Evolutionary conservation across 2,329 filamentous ascomycete species (phyloP).

Genomic region (Fusarium hostae): DNA sequence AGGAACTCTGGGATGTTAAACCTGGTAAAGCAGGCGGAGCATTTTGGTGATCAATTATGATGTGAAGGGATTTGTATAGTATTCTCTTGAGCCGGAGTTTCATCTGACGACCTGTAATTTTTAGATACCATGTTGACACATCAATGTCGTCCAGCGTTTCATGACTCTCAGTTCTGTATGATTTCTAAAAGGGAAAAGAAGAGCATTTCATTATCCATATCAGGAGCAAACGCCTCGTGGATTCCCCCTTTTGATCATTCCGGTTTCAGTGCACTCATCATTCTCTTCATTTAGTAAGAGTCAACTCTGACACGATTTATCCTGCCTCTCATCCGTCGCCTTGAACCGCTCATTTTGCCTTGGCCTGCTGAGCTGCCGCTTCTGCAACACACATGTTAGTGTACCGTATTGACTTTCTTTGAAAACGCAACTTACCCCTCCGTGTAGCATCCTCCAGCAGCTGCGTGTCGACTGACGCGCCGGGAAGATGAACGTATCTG

Average conservation of each 20-base stretch:
- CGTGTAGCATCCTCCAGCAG: constrained; percentile 91
- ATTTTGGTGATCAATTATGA: constrained; percentile 50
- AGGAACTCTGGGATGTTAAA: constrained; percentile 54
- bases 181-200: constrained; percentile 23
- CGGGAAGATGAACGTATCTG: constrained; percentile 89
- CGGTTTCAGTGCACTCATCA: constrained; percentile 30
- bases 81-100: not conserved
- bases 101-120: not conserved
- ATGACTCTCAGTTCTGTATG: not conserved
- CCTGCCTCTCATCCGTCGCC: not conserved
- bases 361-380: constrained; percentile 67
- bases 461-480: constrained; percentile 83
- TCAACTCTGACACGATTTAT: constrained; percentile 9
- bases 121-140: not conserved
- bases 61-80: not conserved
- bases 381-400: constrained; percentile 52
- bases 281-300: constrained; percentile 9
- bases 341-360: constrained; percentile 58
- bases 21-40: constrained; percentile 52
- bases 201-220: constrained; percentile 45
- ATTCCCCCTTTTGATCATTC: constrained; percentile 32
- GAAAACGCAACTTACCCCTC: constrained; percentile 69
- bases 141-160: not conserved
- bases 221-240: constrained; percentile 45
- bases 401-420: not conserved